Base-by-base conservation (phyloP, 129 eudicot genomes). In the Scalesia atractyloides region DNA sequence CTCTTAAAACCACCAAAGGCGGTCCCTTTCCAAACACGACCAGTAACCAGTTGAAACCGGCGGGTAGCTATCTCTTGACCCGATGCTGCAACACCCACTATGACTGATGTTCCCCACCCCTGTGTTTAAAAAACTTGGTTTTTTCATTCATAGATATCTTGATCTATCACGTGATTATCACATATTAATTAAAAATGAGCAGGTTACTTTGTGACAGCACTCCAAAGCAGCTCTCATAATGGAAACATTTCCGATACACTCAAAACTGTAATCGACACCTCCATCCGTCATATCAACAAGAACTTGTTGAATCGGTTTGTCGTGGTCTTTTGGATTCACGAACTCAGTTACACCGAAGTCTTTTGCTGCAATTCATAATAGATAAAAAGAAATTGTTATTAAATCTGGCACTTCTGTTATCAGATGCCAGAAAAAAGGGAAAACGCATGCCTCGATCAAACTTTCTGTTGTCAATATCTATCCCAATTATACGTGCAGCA, bases 91-190 rank as follows among this genome's bases (percentile, higher is more conserved):
- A 95, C 99, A 46, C 99, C 99, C 66, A 95, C 99, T 18, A 95
- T 91, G 17, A 95, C 97, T 3, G 99, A 95, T 18, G 99, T 95
- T 62, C 99, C 99, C 99, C 99, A 95, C 0, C 99, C 99, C 99
- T 93, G 84, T 54, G 10, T 34, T 71, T 37, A n/a, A 68, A 37
- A 4, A 33, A 18, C 14, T 37, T 67, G 46, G 11, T 64, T 17
- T 22, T 51, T 4, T 37, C n/a, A 53, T 51, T 50, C 44, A 3
- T 47, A 70, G 4, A 24, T 19, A 18, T 34, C 12, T 53, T 34
- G 9, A 33, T n/a, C 22, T 3, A 61, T n/a, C 18, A 59, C 30
- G 41, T 59, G 39, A 19, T 14, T 33, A 14, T 34, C 68, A 63
- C 1, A 37, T 63, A 63, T 16, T 16, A 3, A 34, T 63, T 0